Evolutionary conservation across 1,284 basidiomycete species (phyloP).

Genomic region (Cystobasidium sp.): DNA sequence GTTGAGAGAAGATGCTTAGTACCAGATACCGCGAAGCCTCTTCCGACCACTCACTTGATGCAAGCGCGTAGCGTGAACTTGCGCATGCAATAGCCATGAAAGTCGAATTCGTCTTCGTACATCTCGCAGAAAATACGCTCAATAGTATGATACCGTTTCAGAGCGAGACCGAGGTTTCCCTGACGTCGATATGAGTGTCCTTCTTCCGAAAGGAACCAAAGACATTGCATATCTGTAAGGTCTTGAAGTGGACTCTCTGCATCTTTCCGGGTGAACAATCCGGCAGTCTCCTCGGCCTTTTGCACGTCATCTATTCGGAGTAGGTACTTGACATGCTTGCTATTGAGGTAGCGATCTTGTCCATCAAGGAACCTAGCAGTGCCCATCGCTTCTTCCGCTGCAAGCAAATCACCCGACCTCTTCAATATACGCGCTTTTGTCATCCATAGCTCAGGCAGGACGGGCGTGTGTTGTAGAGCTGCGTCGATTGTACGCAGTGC

Average conservation of each 20-base stretch:
- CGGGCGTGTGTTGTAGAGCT: constrained; percentile 83
- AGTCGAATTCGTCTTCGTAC: constrained; percentile 97
- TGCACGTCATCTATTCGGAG: constrained; percentile 77
- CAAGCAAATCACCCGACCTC: constrained; percentile 76
- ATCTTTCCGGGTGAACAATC: constrained; percentile 92
- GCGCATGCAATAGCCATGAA: constrained; percentile 92
- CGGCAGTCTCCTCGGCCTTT: constrained; percentile 74
- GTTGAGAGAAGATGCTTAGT: constrained; percentile 26
- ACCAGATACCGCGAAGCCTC: constrained; percentile 4
- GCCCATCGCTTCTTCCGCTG: constrained; percentile 77
- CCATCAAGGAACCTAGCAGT: constrained; percentile 85
- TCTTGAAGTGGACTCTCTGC: constrained; percentile 76
- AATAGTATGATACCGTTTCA: constrained; percentile 83
- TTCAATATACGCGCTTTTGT: constrained; percentile 84
- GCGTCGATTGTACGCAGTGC: constrained; percentile 71
- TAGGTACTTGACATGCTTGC: constrained; percentile 90
- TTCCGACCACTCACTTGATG: constrained; percentile 65
- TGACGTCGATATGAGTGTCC: constrained; percentile 71
- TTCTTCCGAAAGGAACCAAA: constrained; percentile 84
- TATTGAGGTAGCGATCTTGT: constrained; percentile 95
- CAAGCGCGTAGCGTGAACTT: constrained; percentile 88
- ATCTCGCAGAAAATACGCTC: constrained; percentile 82
- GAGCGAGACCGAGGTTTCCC: constrained; percentile 74
- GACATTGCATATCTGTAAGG: constrained; percentile 93
- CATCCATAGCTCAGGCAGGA: constrained; percentile 87